A percentile compares a stretch with the other conserved stretches of the same genome.
phyloP scores from a whole-genome alignment of 768 basidiomycete genomes.

The Antrodiella citrinella region DNA sequence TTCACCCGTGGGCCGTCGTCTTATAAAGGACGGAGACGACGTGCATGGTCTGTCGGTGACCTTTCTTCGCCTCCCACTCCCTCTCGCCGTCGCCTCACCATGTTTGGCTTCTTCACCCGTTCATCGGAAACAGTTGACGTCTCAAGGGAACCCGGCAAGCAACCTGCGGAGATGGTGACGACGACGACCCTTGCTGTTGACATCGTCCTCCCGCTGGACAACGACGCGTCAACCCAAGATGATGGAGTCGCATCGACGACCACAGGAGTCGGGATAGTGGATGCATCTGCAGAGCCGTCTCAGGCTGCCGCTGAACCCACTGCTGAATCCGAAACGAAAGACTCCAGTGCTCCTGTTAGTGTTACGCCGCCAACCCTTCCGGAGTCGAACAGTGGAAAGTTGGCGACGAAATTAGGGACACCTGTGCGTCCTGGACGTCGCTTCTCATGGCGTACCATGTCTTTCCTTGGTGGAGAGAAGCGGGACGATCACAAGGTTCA shows the following conservation, averaged over 20 bases:
- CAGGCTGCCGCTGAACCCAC: no score
- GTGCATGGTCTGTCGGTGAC: no score
- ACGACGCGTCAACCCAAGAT: neutral
- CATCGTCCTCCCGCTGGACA: neutral
- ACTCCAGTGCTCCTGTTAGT: no score
- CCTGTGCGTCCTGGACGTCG: constrained; percentile 3
- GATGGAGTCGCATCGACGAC: no score
- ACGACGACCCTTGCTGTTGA: neutral
- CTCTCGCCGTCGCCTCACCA: neutral
- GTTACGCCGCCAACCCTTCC: no score
- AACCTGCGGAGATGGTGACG: neutral
- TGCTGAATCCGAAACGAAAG: no score
- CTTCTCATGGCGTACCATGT: constrained; percentile 10
- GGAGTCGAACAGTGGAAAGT: no score
- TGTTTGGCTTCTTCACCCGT: constrained; percentile 3
- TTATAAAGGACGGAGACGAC: no score
- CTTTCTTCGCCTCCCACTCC: neutral
- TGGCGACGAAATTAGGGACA: no score
- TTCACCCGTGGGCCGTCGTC: no score
- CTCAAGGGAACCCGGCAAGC: constrained; percentile 1
- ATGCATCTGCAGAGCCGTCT: no score
- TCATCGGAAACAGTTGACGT: constrained; percentile 2
- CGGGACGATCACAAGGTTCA: constrained; percentile 24
- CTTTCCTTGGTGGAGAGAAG: constrained; percentile 8
- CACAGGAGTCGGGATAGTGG: no score